Percentiles rank a stretch among this genome's conserved stretches.
Evolutionary conservation across 345 rosid genomes (phyloP).

Genomic region (Odontarrhena argentea): DNA sequence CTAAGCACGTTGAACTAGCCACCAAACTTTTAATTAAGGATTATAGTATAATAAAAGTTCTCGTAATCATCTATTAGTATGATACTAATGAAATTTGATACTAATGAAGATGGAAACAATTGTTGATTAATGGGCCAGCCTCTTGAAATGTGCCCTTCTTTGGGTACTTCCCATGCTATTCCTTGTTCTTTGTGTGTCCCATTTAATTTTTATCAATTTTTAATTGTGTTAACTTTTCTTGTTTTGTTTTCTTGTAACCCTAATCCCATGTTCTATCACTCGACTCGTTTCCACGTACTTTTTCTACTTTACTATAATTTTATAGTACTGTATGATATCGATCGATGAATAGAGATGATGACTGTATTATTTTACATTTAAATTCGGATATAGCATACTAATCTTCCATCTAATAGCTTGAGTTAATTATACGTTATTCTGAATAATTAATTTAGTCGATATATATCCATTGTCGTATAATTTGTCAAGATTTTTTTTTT

Average conservation of each 20-base stretch:
- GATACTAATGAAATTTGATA: not conserved
- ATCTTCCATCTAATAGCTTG: not conserved
- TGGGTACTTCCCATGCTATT: constrained; percentile 38
- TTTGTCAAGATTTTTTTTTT: no score
- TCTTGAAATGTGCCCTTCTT: constrained; percentile 34
- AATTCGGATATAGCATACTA: not conserved
- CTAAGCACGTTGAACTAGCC: constrained; percentile 31
- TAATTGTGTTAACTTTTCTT: constrained; percentile 6
- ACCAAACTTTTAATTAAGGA: constrained; percentile 15
- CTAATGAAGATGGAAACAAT: constrained; percentile 29
- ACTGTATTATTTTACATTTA: not conserved
- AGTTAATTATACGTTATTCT: not conserved
- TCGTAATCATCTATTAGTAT: constrained; percentile 1
- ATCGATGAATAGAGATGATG: not conserved
- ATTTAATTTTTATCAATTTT: not conserved
- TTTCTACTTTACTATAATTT: not conserved
- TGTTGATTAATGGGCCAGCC: constrained; percentile 31
- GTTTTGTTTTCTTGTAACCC: constrained; percentile 11
- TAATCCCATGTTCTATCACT: constrained; percentile 21
- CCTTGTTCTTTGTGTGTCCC: constrained; percentile 35
- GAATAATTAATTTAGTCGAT: no score
- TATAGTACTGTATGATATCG: not conserved
- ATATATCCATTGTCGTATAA: no score
- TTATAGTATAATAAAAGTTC: not conserved
- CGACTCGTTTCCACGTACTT: constrained; percentile 19